Evolutionary conservation across 2,329 filamentous ascomycete species (phyloP), one percentile per base, ranked within the genome.

Genomic region (Chaetomiaceae sp.): DNA sequence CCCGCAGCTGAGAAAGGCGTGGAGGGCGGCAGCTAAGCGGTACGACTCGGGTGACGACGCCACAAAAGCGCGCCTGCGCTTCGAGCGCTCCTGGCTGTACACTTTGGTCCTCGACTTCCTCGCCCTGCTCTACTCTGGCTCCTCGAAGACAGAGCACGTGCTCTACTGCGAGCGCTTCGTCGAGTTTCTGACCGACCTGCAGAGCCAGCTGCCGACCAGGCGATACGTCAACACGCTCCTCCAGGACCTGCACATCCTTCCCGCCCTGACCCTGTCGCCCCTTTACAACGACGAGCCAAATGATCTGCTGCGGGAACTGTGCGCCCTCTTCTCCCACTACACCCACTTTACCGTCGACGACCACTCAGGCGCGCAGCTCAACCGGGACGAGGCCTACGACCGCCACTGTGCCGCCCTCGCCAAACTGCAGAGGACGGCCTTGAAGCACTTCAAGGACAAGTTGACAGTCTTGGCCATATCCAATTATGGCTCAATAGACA

Each of bases 41-140:
- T 96, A 88, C 62, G 91, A 97, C 57, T 84, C 87, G 34, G 89
- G 88, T 47, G 92, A 97, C 68, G 88, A 92, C 55, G 72, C 78
- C 4, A 82, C 81, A 1, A 91, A 96, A 67, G 85, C 87, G 15
- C 84, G 86, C 50, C 74, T 97, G 60, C 85, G 88, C 22, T 96
- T 99, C 63, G 94, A 99, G 71, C 82, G 95, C 51, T 88, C 89
- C 40, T 99, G 94, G 95, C 78, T 99, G 11, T 96, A 91, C 66
- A 87, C 89, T 3, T 77, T 97, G 61, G 75, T 94, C 0, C 71
- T 96, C 29, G 88, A 95, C 65, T 96, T 97, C 63, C 67, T 96
- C 27, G 79, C 84, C 56, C 76, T 86, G 50, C 72, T 96, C 9
- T 89, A 95, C 66, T 74, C 76, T 22, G 72, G 74, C 17, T 74